Conservation (phyloP, 192 early-diverging fungal genomes). For the Coemansia sp. region DNA sequence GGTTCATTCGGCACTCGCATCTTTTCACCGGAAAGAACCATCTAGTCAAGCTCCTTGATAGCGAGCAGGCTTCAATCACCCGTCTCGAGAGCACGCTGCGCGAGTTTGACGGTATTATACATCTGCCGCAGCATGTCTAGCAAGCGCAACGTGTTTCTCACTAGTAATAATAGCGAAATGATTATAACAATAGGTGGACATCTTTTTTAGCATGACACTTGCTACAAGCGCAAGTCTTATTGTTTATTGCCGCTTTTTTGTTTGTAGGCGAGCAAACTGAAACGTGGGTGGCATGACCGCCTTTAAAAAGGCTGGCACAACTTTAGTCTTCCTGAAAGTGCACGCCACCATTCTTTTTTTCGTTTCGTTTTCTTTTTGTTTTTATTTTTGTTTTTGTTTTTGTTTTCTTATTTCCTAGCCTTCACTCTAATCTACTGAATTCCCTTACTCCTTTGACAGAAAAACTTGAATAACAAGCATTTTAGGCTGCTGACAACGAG, state of each 20-base stretch:
- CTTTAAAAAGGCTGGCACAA: too few relatives aligned
- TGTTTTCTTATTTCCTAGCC: background rate
- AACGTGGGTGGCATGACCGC: too few relatives aligned
- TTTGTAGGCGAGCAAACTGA: background rate
- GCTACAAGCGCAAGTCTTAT: background rate
- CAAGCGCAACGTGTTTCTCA: background rate
- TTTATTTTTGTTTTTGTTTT: background rate
- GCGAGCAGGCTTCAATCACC: constrained; percentile 28
- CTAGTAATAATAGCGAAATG: too few relatives aligned
- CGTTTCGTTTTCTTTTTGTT: constrained; percentile 4
- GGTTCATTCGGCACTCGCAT: constrained; percentile 49
- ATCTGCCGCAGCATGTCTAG: constrained; percentile 38
- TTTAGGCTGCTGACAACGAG: background rate
- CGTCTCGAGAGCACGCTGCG: constrained; percentile 32
- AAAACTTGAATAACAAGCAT: too few relatives aligned
- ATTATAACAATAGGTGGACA: too few relatives aligned
- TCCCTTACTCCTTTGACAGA: background rate
- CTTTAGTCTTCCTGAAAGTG: too few relatives aligned
- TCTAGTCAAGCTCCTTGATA: constrained; percentile 41
- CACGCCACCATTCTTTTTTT: background rate
- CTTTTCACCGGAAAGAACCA: constrained; percentile 45
- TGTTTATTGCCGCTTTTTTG: background rate
- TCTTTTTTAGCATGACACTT: too few relatives aligned
- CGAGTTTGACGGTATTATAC: constrained; percentile 33
- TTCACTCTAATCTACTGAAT: background rate